These are phyloP conservation scores for Nidularia pulvinata DNA, from an alignment of 768 basidiomycete species.

Conservation along the genomic window DNA sequence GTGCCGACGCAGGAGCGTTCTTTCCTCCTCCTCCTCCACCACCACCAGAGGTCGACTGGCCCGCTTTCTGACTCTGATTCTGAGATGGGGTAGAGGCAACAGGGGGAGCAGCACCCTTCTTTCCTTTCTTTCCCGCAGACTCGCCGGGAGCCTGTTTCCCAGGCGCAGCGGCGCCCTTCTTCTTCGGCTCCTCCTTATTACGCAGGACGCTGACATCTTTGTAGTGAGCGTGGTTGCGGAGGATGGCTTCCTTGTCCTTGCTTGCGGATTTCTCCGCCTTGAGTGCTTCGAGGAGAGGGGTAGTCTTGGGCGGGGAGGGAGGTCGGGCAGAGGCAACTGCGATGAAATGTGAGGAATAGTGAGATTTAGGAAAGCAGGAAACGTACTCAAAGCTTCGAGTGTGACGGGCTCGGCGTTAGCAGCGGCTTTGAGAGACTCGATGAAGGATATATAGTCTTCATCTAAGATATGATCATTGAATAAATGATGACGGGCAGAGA, in stretches of 20 bases:
- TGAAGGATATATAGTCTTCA: constrained; percentile 82
- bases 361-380: not conserved
- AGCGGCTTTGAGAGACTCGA: constrained; percentile 65
- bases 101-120: not conserved
- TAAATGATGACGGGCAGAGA: not conserved
- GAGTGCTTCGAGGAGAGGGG: constrained; percentile 92
- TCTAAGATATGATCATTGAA: constrained; percentile 38
- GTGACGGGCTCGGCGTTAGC: constrained; percentile 53
- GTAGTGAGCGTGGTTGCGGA: constrained; percentile 74
- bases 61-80: not conserved
- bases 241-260: constrained; percentile 72
- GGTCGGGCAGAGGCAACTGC: constrained; percentile 68
- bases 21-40: not conserved
- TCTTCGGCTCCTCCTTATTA: constrained; percentile 37
- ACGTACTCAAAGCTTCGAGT: constrained; percentile 64
- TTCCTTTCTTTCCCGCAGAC: constrained; percentile 7
- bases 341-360: not conserved
- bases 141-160: constrained; percentile 6
- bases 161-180: constrained; percentile 16
- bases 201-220: constrained; percentile 41
- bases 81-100: not conserved
- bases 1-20: not conserved
- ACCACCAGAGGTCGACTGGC: not conserved
- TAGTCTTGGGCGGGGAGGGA: constrained; percentile 69
- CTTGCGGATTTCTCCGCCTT: constrained; percentile 78